Evolutionary conservation across 2,329 filamentous ascomycete genomes (phyloP).

Genomic region (Phoma herbarum): DNA sequence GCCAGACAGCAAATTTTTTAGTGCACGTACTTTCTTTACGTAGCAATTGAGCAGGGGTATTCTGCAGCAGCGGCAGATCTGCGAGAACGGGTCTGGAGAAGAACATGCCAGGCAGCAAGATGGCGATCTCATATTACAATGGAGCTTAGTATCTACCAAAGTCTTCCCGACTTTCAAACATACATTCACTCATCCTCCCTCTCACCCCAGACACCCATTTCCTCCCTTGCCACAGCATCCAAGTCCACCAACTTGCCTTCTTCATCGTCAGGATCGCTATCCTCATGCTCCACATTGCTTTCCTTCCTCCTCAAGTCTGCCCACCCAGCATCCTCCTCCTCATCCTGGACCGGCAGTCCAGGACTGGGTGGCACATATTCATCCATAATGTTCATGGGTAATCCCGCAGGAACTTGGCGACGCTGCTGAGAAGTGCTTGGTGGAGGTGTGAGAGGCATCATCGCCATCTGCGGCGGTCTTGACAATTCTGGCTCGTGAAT

Average conservation of each 20-base stretch:
- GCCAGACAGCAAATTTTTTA: too few relatives aligned
- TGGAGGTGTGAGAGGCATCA: conserved; percentile 46
- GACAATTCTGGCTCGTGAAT: conserved; percentile 23
- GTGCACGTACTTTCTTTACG: too few relatives aligned
- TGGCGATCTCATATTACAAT: not conserved
- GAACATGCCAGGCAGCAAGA: not conserved
- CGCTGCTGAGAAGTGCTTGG: conserved; percentile 20
- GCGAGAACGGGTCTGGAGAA: too few relatives aligned
- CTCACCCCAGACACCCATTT: conserved; percentile 50
- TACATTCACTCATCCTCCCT: conserved; percentile 31
- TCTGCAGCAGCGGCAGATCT: too few relatives aligned
- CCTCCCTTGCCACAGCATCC: conserved; percentile 47
- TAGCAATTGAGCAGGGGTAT: too few relatives aligned
- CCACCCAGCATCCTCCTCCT: conserved; percentile 48
- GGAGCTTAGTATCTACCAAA: not conserved
- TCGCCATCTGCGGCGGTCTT: conserved; percentile 40
- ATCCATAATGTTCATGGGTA: conserved; percentile 48
- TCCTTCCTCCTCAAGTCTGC: conserved; percentile 44
- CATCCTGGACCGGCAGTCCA: conserved; percentile 27
- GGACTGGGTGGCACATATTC: conserved; percentile 45
- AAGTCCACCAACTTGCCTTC: conserved; percentile 42
- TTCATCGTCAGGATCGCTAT: conserved; percentile 29
- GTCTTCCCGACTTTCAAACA: not conserved
- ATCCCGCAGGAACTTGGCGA: conserved; percentile 30
- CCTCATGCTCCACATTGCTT: conserved; percentile 22